Base-by-base conservation (phyloP, 2,329 filamentous ascomycete genomes). In the Penicillium olsonii region DNA sequence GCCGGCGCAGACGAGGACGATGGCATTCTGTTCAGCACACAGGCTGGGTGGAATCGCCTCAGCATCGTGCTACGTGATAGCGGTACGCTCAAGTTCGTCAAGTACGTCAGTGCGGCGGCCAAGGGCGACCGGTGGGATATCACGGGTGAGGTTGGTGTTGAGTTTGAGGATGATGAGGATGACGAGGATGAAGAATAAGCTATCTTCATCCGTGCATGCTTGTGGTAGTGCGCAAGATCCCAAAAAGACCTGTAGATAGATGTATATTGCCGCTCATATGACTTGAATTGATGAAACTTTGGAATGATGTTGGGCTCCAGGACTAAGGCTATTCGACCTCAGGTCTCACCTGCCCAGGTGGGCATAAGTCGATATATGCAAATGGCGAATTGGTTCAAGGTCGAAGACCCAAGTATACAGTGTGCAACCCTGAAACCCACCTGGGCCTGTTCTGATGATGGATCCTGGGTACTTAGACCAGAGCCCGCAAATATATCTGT, bases 51-150 rank as follows among this genome's bases (percentile, higher is more conserved):
- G 94, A 97, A 97, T 71, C 90, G 88, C 56, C 79, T 99, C 76
- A 91, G 87, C 56, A 84, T 99, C 57, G 94, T 97, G 26, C 76
- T 97, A 59, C 82, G 94, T 50, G 94, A 99, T 68, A 84, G 83
- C 59, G 92, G 90, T 12, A 87, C 88, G 12, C 78, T 99, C 66
- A 87, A 90, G 68, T 99, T 99, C 68, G 91, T 97, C 64, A 99
- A 97, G 77, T 99, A 97, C 69, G 87, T 99, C 18, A 95, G 88
- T 71, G 79, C 79, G 52, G 83, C 80, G 42, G 94, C 94, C 7
- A 83, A 83, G 65, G 94, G 94, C 1, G 94, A 97, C 72, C 81
- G 94, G 37, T 97, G 92, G 90, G 94, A 99, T 73, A 79, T 97
- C 42, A 87, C 84, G 39, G 94, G 85, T 0, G 84, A 84, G 27